Evolutionary conservation across 805 yeast species (phyloP), one percentile per base, ranked within the genome.

Genomic region (Aciculoconidium aculeatum): DNA sequence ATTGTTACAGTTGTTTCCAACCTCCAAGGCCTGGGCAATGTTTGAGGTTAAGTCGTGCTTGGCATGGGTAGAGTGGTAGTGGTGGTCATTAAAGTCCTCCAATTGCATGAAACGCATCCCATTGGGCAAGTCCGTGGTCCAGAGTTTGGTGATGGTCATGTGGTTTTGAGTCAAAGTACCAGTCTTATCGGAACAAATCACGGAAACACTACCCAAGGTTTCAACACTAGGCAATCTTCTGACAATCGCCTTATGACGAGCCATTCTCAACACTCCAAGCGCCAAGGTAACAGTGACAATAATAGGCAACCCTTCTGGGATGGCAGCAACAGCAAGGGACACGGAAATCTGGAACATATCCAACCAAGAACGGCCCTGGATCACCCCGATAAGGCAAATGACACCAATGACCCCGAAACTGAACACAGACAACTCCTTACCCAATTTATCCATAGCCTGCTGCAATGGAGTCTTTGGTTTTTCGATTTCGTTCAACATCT

Each of bases 311-410:
- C 99, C 99, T 58, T 92, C 99, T 4, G 99, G 99, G 45, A 92
- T 92, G 3, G 98, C 98, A 28, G 99, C 99, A 11, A 92, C 99
- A 3, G 98, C 99, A 39, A 92, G 67, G 2, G 96, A 87, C 7
- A 92, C 99, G 1, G 96, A 85, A 35, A 92, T 87, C 55, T 90
- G 96, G 61, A 92, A 90, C 96, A 94, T 92, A 40, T 92, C 97
- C 34, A 92, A 70, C 96, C 96, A 88, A 7, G 83, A 72, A 39
- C 94, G 80, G 27, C 98, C 97, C 61, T 92, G 95, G 27, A 85
- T 35, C 12, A 92, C 69, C 35, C 98, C 99, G 42, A 92, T 70
- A 13, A 92, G 49, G 46, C 96, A 90, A 49, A 92, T 92, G n/a
- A 82, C 53, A 27, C 95, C 96, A 56, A 92, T 92, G 17, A 90